These are phyloP conservation scores for Ganoderma multipileum DNA, from an alignment of 1,284 basidiomycete genomes.

Conservation along the genomic window DNA sequence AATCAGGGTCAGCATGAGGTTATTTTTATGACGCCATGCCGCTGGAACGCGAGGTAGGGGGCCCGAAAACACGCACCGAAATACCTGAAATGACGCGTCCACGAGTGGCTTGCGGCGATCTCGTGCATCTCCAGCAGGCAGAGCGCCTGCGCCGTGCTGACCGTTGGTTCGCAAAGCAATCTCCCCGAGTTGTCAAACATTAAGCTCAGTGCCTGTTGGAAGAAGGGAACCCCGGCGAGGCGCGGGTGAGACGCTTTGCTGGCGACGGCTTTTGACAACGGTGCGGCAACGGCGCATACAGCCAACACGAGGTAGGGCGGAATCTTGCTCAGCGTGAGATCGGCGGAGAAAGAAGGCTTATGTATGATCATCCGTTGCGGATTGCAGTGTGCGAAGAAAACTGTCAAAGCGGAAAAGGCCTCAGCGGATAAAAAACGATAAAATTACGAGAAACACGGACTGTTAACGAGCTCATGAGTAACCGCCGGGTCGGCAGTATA, in stretches of 20 bases:
- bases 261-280: slow-evolving; percentile 70
- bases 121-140: slow-evolving; percentile 75
- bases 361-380: slow-evolving; percentile 77
- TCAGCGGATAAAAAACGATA: slow-evolving; percentile 12
- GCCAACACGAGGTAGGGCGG: slow-evolving; percentile 73
- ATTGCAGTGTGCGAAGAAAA: slow-evolving; percentile 83
- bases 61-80: slow-evolving; percentile 39
- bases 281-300: slow-evolving; percentile 78
- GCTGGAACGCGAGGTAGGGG: not conserved
- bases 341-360: slow-evolving; percentile 73
- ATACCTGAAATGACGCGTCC: slow-evolving; percentile 44
- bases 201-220: slow-evolving; percentile 66
- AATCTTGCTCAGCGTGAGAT: slow-evolving; percentile 66
- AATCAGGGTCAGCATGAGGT: slow-evolving; percentile 3
- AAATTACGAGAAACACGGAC: slow-evolving; percentile 49
- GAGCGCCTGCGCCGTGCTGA: slow-evolving; percentile 76
- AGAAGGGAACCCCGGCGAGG: slow-evolving; percentile 73
- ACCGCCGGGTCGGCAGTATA: slow-evolving; percentile 60
- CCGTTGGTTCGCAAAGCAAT: slow-evolving; percentile 58
- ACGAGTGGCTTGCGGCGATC: slow-evolving; percentile 51
- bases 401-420: slow-evolving; percentile 42
- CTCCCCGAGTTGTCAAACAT: slow-evolving; percentile 74
- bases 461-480: slow-evolving; percentile 75
- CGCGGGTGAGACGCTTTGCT: slow-evolving; percentile 64
- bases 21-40: not conserved